These are phyloP conservation scores for Globisporangium canariense DNA, from an alignment of 352 stramenopile genomes.

Conservation along the genomic window DNA sequence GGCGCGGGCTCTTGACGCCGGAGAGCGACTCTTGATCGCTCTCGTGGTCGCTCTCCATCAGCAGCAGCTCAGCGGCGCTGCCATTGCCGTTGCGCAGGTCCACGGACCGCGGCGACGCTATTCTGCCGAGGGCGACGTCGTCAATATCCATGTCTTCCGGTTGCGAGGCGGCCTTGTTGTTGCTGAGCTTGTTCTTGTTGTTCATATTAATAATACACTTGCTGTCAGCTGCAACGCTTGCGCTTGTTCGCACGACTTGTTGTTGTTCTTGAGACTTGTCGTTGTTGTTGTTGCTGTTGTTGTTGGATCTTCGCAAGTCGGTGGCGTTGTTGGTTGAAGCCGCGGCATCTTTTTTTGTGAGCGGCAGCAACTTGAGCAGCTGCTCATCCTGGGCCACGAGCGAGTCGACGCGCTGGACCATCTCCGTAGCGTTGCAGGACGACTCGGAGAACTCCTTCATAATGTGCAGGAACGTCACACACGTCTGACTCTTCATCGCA, in stretches of 20 bases:
- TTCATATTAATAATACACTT: slow-evolving; percentile 19
- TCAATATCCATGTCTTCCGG: slow-evolving; percentile 20
- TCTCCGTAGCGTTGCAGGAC: slow-evolving; percentile 60
- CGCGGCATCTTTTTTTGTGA: slow-evolving; percentile 24
- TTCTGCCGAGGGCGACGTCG: background rate
- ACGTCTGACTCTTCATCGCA: slow-evolving; percentile 51
- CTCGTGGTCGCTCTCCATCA: slow-evolving; percentile 3
- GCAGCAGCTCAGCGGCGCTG: slow-evolving; percentile 1
- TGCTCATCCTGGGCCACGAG: slow-evolving; percentile 57
- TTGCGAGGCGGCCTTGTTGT: slow-evolving; percentile 3
- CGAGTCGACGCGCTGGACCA: slow-evolving; percentile 63
- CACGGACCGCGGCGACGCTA: slow-evolving; percentile 17
- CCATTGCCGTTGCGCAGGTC: slow-evolving; percentile 8
- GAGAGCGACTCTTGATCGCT: background rate
- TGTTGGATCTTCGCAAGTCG: background rate
- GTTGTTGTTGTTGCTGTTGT: slow-evolving; percentile 1
- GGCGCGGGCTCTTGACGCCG: background rate
- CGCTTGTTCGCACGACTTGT: slow-evolving; percentile 8
- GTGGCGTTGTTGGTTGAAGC: slow-evolving; percentile 20
- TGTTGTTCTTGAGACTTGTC: slow-evolving; percentile 14
- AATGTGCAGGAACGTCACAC: slow-evolving; percentile 67
- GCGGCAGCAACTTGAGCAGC: slow-evolving; percentile 48
- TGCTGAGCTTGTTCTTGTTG: slow-evolving; percentile 11
- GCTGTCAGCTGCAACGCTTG: slow-evolving; percentile 10
- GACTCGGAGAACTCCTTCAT: slow-evolving; percentile 74